Percentiles rank a stretch among this genome's conserved stretches.
Conservation (phyloP, 257 asterid genomes). For the Craterostigma plantagineum region DNA sequence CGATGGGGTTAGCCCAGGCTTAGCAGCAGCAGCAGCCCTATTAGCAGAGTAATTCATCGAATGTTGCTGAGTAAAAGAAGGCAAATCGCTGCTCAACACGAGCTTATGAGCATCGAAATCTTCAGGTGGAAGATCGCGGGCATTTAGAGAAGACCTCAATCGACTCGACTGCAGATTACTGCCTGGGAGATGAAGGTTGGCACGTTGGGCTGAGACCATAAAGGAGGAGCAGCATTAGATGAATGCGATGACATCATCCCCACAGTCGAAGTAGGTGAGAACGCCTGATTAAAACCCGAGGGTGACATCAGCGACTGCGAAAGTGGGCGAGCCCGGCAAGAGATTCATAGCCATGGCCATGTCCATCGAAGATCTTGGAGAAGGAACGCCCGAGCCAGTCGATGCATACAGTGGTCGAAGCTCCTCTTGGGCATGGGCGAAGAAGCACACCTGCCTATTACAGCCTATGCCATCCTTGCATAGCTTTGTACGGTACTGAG, state of each 20-base stretch:
- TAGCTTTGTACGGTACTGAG: slow-evolving; percentile 5
- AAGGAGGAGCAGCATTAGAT: too few relatives aligned
- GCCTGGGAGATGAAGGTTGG: slow-evolving; percentile 49
- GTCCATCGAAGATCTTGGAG: slow-evolving; percentile 3
- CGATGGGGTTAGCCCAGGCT: slow-evolving; percentile 24
- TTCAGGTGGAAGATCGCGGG: slow-evolving; percentile 38
- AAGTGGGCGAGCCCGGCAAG: slow-evolving; percentile 3
- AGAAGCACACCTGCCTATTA: slow-evolving; percentile 4
- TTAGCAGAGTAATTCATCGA: slow-evolving; percentile 17
- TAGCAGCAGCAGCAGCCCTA: slow-evolving; percentile 12
- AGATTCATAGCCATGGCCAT: slow-evolving; percentile 1
- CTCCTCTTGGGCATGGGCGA: slow-evolving; percentile 4
- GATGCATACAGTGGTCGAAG: not conserved
- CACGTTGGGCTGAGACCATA: slow-evolving; percentile 42
- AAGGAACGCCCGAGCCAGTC: slow-evolving; percentile 2
- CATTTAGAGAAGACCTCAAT: slow-evolving; percentile 41
- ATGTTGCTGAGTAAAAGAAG: slow-evolving; percentile 24
- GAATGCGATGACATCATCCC: slow-evolving; percentile 28
- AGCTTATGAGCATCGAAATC: too few relatives aligned
- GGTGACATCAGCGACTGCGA: slow-evolving; percentile 1
- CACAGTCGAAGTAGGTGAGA: slow-evolving; percentile 47
- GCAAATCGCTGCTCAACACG: slow-evolving; percentile 18
- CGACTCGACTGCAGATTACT: slow-evolving; percentile 55
- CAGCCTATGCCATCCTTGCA: slow-evolving; percentile 3
- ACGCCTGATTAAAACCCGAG: slow-evolving; percentile 18